Percentiles rank a stretch among this genome's conserved stretches.
Evolutionary conservation across 345 rosid genomes (phyloP).

Genomic region (Eucalyptus polybractea): DNA sequence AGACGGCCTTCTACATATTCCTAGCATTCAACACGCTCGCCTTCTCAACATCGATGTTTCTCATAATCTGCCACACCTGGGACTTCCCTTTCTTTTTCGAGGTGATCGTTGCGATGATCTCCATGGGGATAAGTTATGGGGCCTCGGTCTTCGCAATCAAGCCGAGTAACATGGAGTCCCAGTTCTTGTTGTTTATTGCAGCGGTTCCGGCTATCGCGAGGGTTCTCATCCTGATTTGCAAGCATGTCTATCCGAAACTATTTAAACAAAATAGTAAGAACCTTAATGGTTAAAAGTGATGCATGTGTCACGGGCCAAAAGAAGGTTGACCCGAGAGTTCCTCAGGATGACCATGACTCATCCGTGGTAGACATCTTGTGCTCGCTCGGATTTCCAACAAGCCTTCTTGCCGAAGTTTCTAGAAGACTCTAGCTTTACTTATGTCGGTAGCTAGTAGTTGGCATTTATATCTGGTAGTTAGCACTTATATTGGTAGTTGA

Average conservation of each 20-base stretch:
- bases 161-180: neutral
- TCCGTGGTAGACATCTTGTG: no score
- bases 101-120: neutral
- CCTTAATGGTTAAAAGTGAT: no score
- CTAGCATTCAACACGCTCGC: neutral
- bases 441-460: no score
- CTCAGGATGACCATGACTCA: no score
- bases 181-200: neutral
- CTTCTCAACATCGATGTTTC: neutral
- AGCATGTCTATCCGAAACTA: neutral
- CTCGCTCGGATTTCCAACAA: no score
- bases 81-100: neutral
- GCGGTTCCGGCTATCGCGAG: neutral
- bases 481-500: no score
- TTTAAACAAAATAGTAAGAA: no score
- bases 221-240: neutral
- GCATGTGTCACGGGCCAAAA: no score
- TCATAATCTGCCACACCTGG: neutral
- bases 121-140: neutral
- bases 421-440: no score
- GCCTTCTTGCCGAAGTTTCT: no score
- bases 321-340: no score
- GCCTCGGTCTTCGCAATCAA: neutral
- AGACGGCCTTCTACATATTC: neutral
- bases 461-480: no score